These are phyloP conservation scores for Monosporascus ibericus DNA, from an alignment of 2,329 filamentous ascomycete species.

Conservation along the genomic window DNA sequence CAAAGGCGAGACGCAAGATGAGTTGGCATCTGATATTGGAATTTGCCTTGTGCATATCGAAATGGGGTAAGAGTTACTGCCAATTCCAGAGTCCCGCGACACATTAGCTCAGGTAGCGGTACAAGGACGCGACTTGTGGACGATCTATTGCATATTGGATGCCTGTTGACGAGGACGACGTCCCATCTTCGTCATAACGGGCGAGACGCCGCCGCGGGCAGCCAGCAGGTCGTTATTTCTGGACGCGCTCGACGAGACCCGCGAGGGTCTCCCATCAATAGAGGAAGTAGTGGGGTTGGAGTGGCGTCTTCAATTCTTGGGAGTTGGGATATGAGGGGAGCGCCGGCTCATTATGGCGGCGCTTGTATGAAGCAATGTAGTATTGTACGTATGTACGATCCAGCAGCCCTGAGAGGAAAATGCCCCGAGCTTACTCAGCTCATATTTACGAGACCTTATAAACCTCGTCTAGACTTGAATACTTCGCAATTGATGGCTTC, in stretches of 20 bases:
- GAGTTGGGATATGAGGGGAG: background rate
- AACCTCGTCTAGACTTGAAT: background rate
- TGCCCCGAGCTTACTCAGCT: background rate
- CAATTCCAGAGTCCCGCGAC: slow-evolving; percentile 11
- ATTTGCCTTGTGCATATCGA: slow-evolving; percentile 26
- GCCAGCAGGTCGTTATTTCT: background rate
- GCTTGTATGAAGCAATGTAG: background rate
- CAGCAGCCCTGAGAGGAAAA: background rate
- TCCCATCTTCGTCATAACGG: background rate
- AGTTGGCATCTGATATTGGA: slow-evolving; percentile 64
- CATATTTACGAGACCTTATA: background rate
- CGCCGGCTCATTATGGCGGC: background rate
- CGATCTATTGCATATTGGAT: background rate
- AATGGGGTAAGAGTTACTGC: slow-evolving; percentile 26
- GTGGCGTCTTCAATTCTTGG: background rate
- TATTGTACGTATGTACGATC: background rate
- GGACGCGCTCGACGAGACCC: background rate
- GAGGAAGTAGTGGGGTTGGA: background rate
- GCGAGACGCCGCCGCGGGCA: background rate
- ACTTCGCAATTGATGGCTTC: background rate
- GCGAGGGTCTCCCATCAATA: background rate
- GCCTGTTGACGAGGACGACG: background rate
- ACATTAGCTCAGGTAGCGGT: slow-evolving; percentile 19
- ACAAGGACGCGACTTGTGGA: slow-evolving; percentile 17
- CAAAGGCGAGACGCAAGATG: slow-evolving; percentile 51